phyloP scores from a whole-genome alignment of 768 basidiomycete species.

The Rhodotorula graminis region DNA sequence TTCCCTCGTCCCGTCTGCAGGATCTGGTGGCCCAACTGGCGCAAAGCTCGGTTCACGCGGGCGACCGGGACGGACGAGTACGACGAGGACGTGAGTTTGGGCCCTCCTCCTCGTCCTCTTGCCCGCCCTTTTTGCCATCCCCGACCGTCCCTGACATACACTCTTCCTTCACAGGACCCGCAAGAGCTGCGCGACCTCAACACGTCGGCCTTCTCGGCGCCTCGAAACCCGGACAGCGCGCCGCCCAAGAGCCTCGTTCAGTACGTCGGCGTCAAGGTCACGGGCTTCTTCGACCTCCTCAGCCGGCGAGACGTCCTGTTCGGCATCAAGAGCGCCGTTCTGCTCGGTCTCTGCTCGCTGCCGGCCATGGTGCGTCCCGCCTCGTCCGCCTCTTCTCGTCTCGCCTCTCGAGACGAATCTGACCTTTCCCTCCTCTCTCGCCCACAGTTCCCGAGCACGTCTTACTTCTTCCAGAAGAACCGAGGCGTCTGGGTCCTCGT shows the following conservation, averaged over 20 bases:
- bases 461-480: slow-evolving; percentile 28
- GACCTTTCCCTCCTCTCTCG: too few relatives aligned
- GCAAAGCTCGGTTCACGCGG: slow-evolving; percentile 8
- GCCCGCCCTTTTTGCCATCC: too few relatives aligned
- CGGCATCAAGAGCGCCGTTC: slow-evolving; percentile 23
- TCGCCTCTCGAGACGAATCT: too few relatives aligned
- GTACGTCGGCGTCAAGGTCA: slow-evolving; percentile 11
- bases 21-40: slow-evolving; percentile 33
- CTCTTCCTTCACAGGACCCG: too few relatives aligned
- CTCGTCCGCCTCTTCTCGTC: too few relatives aligned
- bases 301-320: slow-evolving; percentile 24
- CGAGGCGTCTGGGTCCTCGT: slow-evolving; percentile 34
- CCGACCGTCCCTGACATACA: too few relatives aligned
- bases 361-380: slow-evolving; percentile 1
- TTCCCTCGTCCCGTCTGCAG: not conserved
- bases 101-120: not conserved
- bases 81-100: slow-evolving; percentile 31
- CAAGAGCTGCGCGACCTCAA: slow-evolving; percentile 12
- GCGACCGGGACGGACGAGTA: not conserved
- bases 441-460: slow-evolving; percentile 4
- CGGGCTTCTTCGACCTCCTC: not conserved
- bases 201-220: slow-evolving; percentile 14
- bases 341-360: slow-evolving; percentile 22
- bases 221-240: slow-evolving; percentile 31
- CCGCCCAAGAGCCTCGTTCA: slow-evolving; percentile 20